Conservation (phyloP, 2,329 filamentous ascomycete genomes). For the Graphiopsis chlorocephala region DNA sequence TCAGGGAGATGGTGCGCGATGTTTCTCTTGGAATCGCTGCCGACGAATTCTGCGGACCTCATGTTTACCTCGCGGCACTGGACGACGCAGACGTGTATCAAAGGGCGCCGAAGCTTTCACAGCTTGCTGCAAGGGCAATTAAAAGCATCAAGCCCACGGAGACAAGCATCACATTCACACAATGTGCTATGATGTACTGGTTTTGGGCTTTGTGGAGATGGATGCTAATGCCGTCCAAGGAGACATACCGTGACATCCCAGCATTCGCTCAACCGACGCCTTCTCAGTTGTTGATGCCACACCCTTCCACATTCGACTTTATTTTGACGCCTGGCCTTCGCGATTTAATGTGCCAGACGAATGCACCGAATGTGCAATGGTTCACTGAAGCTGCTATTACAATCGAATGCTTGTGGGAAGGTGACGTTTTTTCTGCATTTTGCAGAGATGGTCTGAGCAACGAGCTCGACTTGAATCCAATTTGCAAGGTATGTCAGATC, state of each 20-base stretch:
- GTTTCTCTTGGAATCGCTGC: not conserved
- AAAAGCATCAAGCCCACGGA: slow-evolving; percentile 1
- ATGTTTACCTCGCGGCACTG: slow-evolving; percentile 2
- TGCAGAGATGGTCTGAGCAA: not conserved
- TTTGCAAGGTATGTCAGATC: slow-evolving; percentile 14
- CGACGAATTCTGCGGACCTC: slow-evolving; percentile 9
- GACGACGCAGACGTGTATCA: not conserved
- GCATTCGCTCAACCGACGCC: not conserved
- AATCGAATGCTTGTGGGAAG: not conserved
- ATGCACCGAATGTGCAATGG: not conserved
- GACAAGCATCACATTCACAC: not conserved
- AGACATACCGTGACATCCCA: slow-evolving; percentile 7
- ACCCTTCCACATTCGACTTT: slow-evolving; percentile 7
- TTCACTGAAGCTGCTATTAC: slow-evolving; percentile 9
- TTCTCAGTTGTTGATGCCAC: slow-evolving; percentile 6
- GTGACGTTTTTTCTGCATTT: not conserved
- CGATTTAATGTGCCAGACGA: not conserved
- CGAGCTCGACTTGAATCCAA: slow-evolving; percentile 9
- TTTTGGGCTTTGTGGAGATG: slow-evolving; percentile 10
- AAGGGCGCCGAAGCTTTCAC: slow-evolving; percentile 6
- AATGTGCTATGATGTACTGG: slow-evolving; percentile 12
- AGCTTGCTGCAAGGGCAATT: slow-evolving; percentile 2
- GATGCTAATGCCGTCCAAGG: not conserved
- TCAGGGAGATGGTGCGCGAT: not conserved
- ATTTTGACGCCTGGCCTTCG: not conserved